Evolutionary conservation across 139 green algal genomes (phyloP).

Genomic region (Picochlorum sp.): DNA sequence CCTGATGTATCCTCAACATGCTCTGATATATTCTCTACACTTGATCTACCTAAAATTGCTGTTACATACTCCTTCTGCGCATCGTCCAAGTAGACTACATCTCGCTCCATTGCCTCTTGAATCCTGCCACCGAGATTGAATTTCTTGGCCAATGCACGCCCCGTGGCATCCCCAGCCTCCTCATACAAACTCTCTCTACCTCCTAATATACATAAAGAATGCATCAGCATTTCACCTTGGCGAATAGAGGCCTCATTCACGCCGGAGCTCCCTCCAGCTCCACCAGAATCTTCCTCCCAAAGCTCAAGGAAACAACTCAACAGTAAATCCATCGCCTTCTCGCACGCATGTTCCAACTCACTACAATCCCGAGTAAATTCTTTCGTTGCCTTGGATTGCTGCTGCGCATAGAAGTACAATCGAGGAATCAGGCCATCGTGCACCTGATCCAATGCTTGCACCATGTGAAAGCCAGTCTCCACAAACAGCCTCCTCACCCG

Average conservation of each 20-base stretch:
- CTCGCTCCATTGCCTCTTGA: constrained; percentile 17
- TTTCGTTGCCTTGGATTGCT: neutral
- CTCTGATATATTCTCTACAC: neutral
- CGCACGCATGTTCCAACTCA: constrained; percentile 18
- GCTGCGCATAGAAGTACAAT: neutral
- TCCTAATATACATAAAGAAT: constrained; percentile 37
- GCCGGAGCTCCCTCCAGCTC: neutral
- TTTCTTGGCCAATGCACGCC: constrained; percentile 9
- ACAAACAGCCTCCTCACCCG: constrained; percentile 38
- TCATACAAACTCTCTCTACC: constrained; percentile 13
- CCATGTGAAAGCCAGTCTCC: neutral
- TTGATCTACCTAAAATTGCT: constrained; percentile 41
- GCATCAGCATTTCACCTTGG: constrained; percentile 48
- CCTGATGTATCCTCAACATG: neutral
- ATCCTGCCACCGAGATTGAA: constrained; percentile 17
- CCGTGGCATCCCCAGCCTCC: neutral
- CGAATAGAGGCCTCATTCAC: constrained; percentile 18
- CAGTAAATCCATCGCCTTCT: constrained; percentile 29
- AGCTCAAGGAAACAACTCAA: constrained; percentile 14
- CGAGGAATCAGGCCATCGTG: constrained; percentile 20
- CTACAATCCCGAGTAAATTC: neutral
- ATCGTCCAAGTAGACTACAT: constrained; percentile 50
- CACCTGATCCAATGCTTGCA: constrained; percentile 18
- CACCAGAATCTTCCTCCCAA: neutral
- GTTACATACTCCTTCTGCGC: constrained; percentile 69